phyloP scores from a whole-genome alignment of 2,329 filamentous ascomycete species.

The Grosmannia clavigera region DNA sequence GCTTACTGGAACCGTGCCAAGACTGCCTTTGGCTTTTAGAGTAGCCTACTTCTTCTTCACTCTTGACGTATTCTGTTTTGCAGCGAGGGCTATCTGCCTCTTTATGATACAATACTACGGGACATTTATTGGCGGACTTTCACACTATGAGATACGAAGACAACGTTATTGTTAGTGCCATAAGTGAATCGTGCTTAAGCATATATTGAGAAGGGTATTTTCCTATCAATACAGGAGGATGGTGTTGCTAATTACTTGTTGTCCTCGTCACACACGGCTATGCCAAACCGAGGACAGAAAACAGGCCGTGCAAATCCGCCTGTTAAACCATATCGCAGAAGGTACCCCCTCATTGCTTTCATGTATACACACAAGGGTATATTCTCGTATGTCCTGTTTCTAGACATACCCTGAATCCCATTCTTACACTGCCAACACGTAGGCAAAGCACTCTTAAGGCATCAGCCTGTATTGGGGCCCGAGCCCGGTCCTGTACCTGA shows the following conservation, averaged over 20 bases:
- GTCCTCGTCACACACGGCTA: background rate
- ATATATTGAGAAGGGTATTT: constrained; percentile 4
- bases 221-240: background rate
- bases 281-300: background rate
- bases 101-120: background rate
- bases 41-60: background rate
- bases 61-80: background rate
- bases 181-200: too few species aligned
- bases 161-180: background rate
- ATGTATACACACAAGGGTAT: background rate
- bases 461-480: background rate
- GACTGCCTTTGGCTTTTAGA: constrained; percentile 28
- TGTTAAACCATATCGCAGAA: background rate
- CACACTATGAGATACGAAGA: background rate
- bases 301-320: background rate
- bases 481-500: background rate
- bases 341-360: background rate
- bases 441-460: background rate
- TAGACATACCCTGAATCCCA: background rate
- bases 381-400: background rate
- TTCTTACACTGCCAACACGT: background rate
- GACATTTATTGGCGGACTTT: background rate
- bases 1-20: constrained; percentile 34
- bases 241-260: background rate
- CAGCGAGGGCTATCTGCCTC: background rate